These are phyloP conservation scores for Zizania palustris DNA, from an alignment of 202 grass and related monocot species.

Conservation along the genomic window DNA sequence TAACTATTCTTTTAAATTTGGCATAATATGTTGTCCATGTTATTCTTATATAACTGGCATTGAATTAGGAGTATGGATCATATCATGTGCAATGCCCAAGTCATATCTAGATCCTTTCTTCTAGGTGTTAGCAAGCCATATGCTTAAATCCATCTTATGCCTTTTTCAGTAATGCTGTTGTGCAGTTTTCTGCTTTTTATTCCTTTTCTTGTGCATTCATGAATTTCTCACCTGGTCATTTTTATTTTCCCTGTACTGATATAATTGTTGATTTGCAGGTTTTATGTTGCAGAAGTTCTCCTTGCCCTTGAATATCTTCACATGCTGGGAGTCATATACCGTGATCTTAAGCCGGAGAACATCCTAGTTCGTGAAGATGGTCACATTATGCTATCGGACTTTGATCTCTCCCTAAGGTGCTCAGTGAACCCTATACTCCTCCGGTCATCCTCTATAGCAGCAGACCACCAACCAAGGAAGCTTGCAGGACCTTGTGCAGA, in stretches of 20 bases:
- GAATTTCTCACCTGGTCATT: neutral
- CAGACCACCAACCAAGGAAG: conserved; percentile 62
- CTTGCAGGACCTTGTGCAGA: conserved; percentile 72
- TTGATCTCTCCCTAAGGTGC: conserved; percentile 91
- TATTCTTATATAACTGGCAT: neutral
- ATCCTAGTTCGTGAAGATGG: conserved; percentile 93
- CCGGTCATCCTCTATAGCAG: conserved; percentile 59
- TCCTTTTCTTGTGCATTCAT: conserved; percentile 3
- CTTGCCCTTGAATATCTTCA: conserved; percentile 97
- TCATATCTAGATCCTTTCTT: neutral
- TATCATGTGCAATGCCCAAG: neutral
- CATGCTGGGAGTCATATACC: conserved; percentile 94
- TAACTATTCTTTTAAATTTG: neutral
- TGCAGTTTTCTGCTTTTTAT: neutral
- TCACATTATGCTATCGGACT: conserved; percentile 97
- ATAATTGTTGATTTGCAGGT: conserved; percentile 59
- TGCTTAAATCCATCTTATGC: neutral
- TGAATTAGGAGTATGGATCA: conserved; percentile 7
- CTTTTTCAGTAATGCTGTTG: neutral
- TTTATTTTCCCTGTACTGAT: conserved; percentile 22
- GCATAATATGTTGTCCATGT: neutral
- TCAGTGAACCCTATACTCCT: conserved; percentile 81
- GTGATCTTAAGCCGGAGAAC: conserved; percentile 96
- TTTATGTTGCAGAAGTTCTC: conserved; percentile 96
- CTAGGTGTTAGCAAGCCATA: neutral